These are phyloP conservation scores for Herpetomonas tarakana DNA, from an alignment of 208 protist species.

Conservation along the genomic window DNA sequence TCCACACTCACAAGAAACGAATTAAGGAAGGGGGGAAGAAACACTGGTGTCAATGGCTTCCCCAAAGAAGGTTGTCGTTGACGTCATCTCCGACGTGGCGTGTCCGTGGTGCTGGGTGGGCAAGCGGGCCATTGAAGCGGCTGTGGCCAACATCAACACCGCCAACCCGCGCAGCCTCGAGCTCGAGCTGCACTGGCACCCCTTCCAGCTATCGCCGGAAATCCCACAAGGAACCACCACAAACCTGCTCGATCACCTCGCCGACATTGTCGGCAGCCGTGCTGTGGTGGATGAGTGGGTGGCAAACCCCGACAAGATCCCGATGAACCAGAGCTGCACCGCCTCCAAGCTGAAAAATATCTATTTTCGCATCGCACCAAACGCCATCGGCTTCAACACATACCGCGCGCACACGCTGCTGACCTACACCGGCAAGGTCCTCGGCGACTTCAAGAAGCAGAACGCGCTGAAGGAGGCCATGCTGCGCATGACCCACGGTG, in stretches of 20 bases:
- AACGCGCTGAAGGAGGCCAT: slow-evolving; percentile 30
- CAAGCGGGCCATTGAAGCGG: slow-evolving; percentile 36
- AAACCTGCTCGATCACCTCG: slow-evolving; percentile 13
- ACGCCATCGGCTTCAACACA: slow-evolving; percentile 27
- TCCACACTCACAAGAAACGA: no score
- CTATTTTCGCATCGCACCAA: slow-evolving; percentile 5
- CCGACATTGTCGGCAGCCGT: slow-evolving; percentile 9
- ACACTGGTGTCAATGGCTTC: no score
- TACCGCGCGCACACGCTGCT: slow-evolving; percentile 36
- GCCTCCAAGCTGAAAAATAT: slow-evolving; percentile 25
- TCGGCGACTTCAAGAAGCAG: slow-evolving; percentile 23
- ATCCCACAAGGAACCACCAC: slow-evolving; percentile 11
- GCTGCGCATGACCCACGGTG: slow-evolving; percentile 38
- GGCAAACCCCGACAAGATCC: slow-evolving; percentile 24
- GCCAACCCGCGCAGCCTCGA: slow-evolving; percentile 10
- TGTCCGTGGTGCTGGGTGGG: slow-evolving; percentile 47
- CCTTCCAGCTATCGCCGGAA: slow-evolving; percentile 30
- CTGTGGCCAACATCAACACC: slow-evolving; percentile 25
- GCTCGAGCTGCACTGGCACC: slow-evolving; percentile 37
- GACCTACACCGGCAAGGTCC: slow-evolving; percentile 20
- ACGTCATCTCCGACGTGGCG: slow-evolving; percentile 32
- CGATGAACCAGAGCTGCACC: slow-evolving; percentile 35
- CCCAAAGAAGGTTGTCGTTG: slow-evolving; percentile 20
- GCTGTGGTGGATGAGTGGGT: slow-evolving; percentile 20
- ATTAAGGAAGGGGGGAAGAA: no score